phyloP scores from a whole-genome alignment of 73 alveolate genomes.

The Paramecium pentaurelia region DNA sequence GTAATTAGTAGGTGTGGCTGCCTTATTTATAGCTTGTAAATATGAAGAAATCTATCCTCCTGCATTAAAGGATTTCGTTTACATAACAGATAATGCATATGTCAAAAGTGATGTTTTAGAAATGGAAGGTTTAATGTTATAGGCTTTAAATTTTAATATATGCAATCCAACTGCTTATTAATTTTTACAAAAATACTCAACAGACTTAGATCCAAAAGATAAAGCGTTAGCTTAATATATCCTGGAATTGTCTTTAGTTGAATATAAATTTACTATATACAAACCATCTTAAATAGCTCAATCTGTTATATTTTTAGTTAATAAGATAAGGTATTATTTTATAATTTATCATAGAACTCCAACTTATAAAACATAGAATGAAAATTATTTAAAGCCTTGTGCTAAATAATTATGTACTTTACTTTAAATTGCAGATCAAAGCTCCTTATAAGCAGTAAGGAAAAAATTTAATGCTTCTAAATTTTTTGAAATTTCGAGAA shows the following conservation, averaged over 20 bases:
- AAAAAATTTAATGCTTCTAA: background rate
- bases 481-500: constrained; percentile 36
- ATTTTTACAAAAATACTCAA: background rate
- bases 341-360: background rate
- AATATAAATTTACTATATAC: background rate
- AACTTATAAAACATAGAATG: background rate
- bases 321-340: background rate
- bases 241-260: constrained; percentile 7
- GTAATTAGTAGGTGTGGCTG: constrained; percentile 82
- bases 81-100: constrained; percentile 80
- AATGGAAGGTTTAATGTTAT: background rate
- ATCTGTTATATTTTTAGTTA: background rate
- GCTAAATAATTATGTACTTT: constrained; percentile 45
- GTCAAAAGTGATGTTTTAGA: constrained; percentile 70
- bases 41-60: constrained; percentile 92
- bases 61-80: constrained; percentile 80
- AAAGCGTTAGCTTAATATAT: constrained; percentile 16
- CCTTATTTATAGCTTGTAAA: constrained; percentile 81
- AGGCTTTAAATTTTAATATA: background rate
- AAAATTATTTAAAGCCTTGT: background rate
- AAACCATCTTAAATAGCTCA: background rate
- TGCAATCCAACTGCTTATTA: background rate
- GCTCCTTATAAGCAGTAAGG: constrained; percentile 31
- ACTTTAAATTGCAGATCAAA: constrained; percentile 18
- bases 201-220: background rate